A percentile compares a stretch with the other conserved stretches of the same genome.
Evolutionary conservation across 441 rosid species (phyloP).

Genomic region (Metrosideros polymorpha): DNA sequence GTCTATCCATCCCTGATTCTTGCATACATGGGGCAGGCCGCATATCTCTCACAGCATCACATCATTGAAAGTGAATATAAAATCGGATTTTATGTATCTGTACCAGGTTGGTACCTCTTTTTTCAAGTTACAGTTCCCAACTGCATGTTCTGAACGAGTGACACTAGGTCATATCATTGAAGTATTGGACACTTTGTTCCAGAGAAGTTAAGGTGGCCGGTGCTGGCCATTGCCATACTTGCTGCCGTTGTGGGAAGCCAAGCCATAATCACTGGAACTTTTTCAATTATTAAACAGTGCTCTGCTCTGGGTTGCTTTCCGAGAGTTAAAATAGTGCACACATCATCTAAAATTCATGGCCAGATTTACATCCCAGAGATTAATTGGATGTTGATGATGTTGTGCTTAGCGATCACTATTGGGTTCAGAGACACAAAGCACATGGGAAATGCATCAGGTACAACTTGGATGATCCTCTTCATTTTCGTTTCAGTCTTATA

Average conservation of each 20-base stretch:
- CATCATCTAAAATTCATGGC: slow-evolving; percentile 6
- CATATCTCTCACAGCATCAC: slow-evolving; percentile 6
- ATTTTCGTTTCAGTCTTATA: not conserved
- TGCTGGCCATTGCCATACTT: slow-evolving; percentile 3
- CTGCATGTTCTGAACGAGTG: not conserved
- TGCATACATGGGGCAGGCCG: slow-evolving; percentile 16
- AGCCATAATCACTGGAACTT: slow-evolving; percentile 10
- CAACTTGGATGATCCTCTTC: not conserved
- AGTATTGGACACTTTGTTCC: not conserved
- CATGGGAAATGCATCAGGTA: slow-evolving; percentile 15
- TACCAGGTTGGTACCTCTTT: slow-evolving; percentile 5
- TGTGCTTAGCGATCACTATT: slow-evolving; percentile 6
- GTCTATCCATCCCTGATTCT: slow-evolving; percentile 10
- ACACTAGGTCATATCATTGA: not conserved
- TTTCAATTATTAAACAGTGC: slow-evolving; percentile 10
- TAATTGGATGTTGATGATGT: slow-evolving; percentile 11
- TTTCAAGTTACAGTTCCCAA: not conserved
- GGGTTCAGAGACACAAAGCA: slow-evolving; percentile 10
- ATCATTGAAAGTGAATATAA: not conserved
- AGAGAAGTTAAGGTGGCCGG: slow-evolving; percentile 10
- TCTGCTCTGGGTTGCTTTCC: slow-evolving; percentile 9
- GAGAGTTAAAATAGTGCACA: slow-evolving; percentile 8
- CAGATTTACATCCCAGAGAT: slow-evolving; percentile 15
- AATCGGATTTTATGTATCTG: slow-evolving; percentile 10
- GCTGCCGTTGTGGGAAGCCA: slow-evolving; percentile 16